These are phyloP conservation scores for Breviolum minutum DNA, from an alignment of 73 alveolate species.

Conservation along the genomic window DNA sequence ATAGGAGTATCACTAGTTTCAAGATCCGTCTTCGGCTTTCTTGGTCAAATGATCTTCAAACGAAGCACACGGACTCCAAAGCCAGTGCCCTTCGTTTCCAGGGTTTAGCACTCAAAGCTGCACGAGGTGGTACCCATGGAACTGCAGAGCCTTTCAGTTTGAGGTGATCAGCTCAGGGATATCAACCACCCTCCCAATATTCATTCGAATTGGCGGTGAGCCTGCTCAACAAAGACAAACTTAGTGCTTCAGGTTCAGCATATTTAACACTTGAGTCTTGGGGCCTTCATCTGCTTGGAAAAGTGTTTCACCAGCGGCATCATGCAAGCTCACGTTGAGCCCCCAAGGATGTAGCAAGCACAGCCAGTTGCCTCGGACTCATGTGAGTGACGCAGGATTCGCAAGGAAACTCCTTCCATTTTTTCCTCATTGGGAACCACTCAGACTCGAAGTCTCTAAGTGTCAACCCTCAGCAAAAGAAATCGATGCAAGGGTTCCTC, in stretches of 20 bases:
- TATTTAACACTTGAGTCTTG: not conserved
- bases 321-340: not conserved
- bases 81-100: constrained; percentile 7
- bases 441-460: no score
- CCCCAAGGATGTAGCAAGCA: constrained; percentile 74
- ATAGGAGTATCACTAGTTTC: not conserved
- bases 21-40: not conserved
- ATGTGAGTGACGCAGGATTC: not conserved
- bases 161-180: no score
- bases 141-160: not conserved
- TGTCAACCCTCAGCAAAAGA: no score
- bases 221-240: no score
- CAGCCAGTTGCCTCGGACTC: constrained; percentile 37
- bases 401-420: no score
- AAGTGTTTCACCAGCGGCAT: constrained; percentile 5
- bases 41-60: not conserved
- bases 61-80: constrained; percentile 35
- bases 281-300: constrained; percentile 41
- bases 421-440: not conserved
- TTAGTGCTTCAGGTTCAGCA: no score
- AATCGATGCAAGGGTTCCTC: no score
- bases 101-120: not conserved
- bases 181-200: not conserved
- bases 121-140: constrained; percentile 17
- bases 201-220: not conserved